A percentile compares a stretch with the other conserved stretches of the same genome.
phyloP scores from a whole-genome alignment of 805 yeast species.

The Millerozyma acaciae region DNA sequence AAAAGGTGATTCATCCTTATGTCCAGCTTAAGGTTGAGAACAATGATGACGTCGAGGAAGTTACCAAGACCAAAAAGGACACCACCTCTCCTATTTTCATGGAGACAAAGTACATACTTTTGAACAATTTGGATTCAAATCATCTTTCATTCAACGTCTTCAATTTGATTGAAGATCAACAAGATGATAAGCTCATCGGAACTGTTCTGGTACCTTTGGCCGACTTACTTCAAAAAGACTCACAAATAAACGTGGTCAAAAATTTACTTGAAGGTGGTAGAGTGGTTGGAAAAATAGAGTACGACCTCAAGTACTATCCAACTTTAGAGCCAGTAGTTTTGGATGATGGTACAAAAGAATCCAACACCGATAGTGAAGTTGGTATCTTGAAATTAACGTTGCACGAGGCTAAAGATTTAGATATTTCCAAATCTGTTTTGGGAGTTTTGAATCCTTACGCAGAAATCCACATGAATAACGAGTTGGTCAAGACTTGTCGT shows the following conservation, averaged over 20 bases:
- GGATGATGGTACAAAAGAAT: conserved; percentile 48
- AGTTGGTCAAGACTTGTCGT: conserved; percentile 55
- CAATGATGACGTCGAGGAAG: conserved; percentile 43
- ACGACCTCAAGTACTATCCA: conserved; percentile 53
- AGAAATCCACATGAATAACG: conserved; percentile 56
- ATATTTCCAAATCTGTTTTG: conserved; percentile 45
- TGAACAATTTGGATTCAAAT: conserved; percentile 53
- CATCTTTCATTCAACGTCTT: conserved; percentile 49
- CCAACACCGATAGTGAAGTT: conserved; percentile 57
- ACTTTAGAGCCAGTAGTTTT: conserved; percentile 40
- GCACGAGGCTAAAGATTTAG: conserved; percentile 58
- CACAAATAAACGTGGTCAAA: conserved; percentile 39
- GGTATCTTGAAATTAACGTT: conserved; percentile 67
- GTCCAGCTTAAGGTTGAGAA: conserved; percentile 37
- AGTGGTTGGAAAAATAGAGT: conserved; percentile 55
- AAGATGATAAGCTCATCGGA: conserved; percentile 49
- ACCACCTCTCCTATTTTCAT: conserved; percentile 61
- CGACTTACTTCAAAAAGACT: conserved; percentile 56
- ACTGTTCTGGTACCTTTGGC: conserved; percentile 51
- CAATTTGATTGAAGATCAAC: conserved; percentile 50
- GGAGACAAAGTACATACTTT: conserved; percentile 59
- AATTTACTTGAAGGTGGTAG: conserved; percentile 48
- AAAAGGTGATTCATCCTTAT: conserved; percentile 54
- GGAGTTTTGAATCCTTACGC: conserved; percentile 65
- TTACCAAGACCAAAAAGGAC: conserved; percentile 55